Evolutionary conservation across 441 rosid species (phyloP).

Genomic region (Erysimum pusillum): DNA sequence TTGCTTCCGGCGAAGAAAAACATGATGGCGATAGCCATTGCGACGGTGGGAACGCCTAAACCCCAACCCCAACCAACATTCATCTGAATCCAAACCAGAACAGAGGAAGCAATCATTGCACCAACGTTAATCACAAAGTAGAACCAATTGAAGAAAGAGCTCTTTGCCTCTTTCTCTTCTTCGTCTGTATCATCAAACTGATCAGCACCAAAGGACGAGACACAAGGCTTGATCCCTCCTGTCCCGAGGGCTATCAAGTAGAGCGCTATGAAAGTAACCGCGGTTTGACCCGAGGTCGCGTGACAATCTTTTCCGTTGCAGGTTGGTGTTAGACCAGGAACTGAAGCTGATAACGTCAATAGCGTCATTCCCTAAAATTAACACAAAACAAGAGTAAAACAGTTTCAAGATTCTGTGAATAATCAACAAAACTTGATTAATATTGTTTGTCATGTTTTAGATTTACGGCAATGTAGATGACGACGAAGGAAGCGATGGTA

Average conservation of each 20-base stretch:
- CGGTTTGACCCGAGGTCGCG: slow-evolving; percentile 55
- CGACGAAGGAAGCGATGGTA: slow-evolving; percentile 79
- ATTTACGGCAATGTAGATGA: slow-evolving; percentile 66
- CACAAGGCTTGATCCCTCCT: slow-evolving; percentile 76
- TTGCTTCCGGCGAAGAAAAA: slow-evolving; percentile 63
- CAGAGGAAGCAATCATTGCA: slow-evolving; percentile 68
- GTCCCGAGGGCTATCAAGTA: slow-evolving; percentile 67
- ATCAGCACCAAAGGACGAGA: slow-evolving; percentile 73
- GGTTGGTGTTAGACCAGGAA: slow-evolving; percentile 67
- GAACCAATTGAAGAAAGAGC: slow-evolving; percentile 75
- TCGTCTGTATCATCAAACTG: slow-evolving; percentile 69
- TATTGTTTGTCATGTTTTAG: not conserved
- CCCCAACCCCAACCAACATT: slow-evolving; percentile 81
- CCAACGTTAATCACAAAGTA: slow-evolving; percentile 69
- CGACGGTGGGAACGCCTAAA: slow-evolving; percentile 65
- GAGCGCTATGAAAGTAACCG: slow-evolving; percentile 61
- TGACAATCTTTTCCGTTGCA: slow-evolving; percentile 57
- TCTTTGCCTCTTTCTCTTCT: slow-evolving; percentile 57
- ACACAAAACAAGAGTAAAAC: slow-evolving; percentile 11
- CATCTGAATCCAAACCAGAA: slow-evolving; percentile 70
- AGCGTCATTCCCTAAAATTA: slow-evolving; percentile 70
- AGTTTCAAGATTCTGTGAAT: not conserved
- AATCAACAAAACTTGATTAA: not conserved
- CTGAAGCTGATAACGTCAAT: slow-evolving; percentile 72
- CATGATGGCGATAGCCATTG: slow-evolving; percentile 65